Conservation (phyloP, 2,329 filamentous ascomycete species). For the Coniosporium tulheliwenetii region DNA sequence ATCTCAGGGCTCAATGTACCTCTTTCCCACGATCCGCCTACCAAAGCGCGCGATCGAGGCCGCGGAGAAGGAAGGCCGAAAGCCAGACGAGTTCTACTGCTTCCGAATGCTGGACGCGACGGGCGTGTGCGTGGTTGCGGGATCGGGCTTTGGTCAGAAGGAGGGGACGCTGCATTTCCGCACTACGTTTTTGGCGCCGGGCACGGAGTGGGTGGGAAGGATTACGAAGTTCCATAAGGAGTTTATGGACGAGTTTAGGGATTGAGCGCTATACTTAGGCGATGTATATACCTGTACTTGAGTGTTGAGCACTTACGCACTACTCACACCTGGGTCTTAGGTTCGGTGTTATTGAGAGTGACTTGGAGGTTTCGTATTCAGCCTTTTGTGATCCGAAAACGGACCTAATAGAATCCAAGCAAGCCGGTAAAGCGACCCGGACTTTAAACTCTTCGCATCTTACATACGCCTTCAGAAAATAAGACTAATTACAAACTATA, state of each 20-base stretch:
- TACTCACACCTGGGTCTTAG: too few species aligned
- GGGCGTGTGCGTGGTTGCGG: constrained; percentile 85
- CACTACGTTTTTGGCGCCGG: constrained; percentile 91
- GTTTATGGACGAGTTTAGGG: constrained; percentile 69
- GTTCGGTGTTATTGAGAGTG: too few species aligned
- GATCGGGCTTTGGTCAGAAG: constrained; percentile 86
- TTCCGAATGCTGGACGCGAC: constrained; percentile 82
- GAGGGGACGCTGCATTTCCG: constrained; percentile 85
- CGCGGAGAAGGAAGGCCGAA: constrained; percentile 55
- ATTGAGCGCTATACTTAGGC: not conserved
- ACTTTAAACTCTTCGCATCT: too few species aligned
- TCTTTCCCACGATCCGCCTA: constrained; percentile 86
- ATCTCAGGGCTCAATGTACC: constrained; percentile 80
- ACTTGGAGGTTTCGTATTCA: too few species aligned
- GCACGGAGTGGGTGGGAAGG: constrained; percentile 81
- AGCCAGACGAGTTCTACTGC: constrained; percentile 87
- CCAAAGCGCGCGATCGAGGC: constrained; percentile 61
- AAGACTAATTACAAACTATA: too few species aligned
- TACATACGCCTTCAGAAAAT: too few species aligned
- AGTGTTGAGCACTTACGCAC: too few species aligned
- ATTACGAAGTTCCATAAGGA: constrained; percentile 82
- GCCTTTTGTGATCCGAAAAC: too few species aligned
- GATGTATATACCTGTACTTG: too few species aligned
- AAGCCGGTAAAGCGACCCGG: too few species aligned
- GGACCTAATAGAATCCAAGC: too few species aligned